phyloP scores from a whole-genome alignment of 768 basidiomycete genomes.

The Psilocybe cyanescens region DNA sequence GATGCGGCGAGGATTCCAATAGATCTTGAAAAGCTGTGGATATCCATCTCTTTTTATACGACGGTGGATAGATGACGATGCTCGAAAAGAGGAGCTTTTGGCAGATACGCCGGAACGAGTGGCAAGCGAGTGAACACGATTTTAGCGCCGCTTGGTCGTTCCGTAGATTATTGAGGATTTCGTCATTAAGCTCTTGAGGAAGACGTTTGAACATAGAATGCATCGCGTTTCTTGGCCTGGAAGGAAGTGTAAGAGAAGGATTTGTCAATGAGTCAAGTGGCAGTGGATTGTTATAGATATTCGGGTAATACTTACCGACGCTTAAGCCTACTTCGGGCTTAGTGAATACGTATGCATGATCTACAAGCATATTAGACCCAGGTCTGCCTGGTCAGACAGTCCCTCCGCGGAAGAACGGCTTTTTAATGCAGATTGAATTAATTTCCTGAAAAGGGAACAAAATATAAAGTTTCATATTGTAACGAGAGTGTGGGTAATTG shows the following conservation, averaged over 20 bases:
- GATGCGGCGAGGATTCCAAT: not conserved
- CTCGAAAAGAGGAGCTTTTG: not conserved
- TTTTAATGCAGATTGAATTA: too few species aligned
- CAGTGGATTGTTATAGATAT: not conserved
- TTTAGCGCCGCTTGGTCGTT: not conserved
- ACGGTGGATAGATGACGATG: not conserved
- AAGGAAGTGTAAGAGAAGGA: too few species aligned
- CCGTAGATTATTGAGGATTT: not conserved
- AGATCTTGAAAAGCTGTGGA: not conserved
- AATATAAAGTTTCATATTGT: too few species aligned
- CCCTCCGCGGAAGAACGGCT: not conserved
- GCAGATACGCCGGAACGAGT: not conserved
- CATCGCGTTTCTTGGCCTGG: not conserved
- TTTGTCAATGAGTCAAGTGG: not conserved
- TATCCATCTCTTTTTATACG: not conserved
- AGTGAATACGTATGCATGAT: too few species aligned
- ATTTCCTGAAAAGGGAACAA: too few species aligned
- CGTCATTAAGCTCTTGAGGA: not conserved
- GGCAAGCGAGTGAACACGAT: not conserved
- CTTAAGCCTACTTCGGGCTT: not conserved
- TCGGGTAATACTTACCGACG: not conserved
- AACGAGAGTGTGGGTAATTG: too few species aligned
- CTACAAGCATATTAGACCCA: not conserved
- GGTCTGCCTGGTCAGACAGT: not conserved
- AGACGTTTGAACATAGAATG: not conserved